Percentiles rank a stretch among this genome's conserved stretches.
Conservation (phyloP, 441 rosid genomes). For the Populus hybrid region DNA sequence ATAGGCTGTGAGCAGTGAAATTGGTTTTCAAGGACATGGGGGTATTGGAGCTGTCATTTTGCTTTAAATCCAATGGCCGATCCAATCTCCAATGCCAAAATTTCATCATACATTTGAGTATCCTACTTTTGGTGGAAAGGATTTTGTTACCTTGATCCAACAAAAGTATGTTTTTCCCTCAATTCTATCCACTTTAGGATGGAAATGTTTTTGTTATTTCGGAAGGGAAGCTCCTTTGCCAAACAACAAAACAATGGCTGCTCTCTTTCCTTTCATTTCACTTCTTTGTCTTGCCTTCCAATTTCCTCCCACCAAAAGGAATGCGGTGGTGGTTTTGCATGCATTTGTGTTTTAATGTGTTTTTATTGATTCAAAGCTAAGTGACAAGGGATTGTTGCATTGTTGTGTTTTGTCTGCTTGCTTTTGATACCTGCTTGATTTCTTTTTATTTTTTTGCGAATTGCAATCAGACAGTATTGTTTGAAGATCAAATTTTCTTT, state of each 20-base stretch:
- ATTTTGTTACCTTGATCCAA: background rate
- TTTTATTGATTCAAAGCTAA: background rate
- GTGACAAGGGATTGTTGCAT: background rate
- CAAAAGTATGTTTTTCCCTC: background rate
- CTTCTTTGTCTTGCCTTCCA: background rate
- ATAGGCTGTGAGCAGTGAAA: background rate
- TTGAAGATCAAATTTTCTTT: background rate
- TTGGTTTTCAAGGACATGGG: background rate
- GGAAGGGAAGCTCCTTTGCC: background rate
- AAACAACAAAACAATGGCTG: background rate
- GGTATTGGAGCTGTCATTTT: background rate
- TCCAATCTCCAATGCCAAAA: background rate
- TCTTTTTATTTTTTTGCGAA: background rate
- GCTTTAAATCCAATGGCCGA: background rate
- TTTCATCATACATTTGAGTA: background rate
- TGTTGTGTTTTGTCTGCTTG: background rate
- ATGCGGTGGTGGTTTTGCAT: background rate
- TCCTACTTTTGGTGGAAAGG: background rate
- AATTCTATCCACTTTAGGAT: background rate
- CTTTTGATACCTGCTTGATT: background rate
- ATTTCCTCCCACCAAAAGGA: background rate
- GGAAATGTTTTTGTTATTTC: background rate
- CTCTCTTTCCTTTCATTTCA: background rate
- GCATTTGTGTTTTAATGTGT: background rate
- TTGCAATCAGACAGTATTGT: background rate